phyloP scores from a whole-genome alignment of 2,329 filamentous ascomycete species.

The Thielaviopsis populi region DNA sequence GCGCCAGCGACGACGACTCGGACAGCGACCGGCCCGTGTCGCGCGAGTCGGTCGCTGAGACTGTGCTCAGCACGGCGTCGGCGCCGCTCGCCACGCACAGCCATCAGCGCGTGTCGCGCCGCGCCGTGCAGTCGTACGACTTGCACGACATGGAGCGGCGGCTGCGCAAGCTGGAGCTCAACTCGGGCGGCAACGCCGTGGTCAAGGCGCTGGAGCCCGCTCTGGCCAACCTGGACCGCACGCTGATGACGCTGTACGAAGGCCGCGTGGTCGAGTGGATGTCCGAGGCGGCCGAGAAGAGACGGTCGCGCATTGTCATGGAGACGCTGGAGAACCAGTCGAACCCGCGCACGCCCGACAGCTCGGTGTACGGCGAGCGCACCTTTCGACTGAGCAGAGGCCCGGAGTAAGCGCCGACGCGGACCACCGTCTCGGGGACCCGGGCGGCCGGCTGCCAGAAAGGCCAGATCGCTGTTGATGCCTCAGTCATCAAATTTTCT shows the following conservation, averaged over 20 bases:
- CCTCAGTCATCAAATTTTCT: not conserved
- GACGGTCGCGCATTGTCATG: conserved; percentile 10
- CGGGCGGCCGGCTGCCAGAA: too few species aligned
- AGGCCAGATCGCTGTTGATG: not conserved
- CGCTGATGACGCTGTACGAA: conserved; percentile 21
- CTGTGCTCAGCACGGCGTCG: not conserved
- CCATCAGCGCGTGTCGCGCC: conserved; percentile 7
- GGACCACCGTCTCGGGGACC: not conserved
- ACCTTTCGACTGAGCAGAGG: conserved; percentile 12
- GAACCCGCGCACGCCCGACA: conserved; percentile 11
- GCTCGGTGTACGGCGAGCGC: conserved; percentile 11
- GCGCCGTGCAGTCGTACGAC: conserved; percentile 21
- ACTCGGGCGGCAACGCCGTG: conserved; percentile 31
- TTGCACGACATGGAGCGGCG: conserved; percentile 34
- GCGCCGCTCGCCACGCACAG: conserved; percentile 17
- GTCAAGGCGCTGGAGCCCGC: conserved; percentile 31
- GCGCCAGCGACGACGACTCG: not conserved
- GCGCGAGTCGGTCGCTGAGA: conserved; percentile 6
- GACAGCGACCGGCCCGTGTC: not conserved
- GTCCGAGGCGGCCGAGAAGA: conserved; percentile 13
- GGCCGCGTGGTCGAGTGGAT: conserved; percentile 16
- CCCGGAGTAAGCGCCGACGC: conserved; percentile 2
- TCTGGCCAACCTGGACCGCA: conserved; percentile 30
- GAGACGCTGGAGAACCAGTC: conserved; percentile 9
- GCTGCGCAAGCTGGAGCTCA: conserved; percentile 30